Evolutionary conservation across 495 filamentous ascomycete species (phyloP).

Genomic region (Staphylotrichum tortipilum): DNA sequence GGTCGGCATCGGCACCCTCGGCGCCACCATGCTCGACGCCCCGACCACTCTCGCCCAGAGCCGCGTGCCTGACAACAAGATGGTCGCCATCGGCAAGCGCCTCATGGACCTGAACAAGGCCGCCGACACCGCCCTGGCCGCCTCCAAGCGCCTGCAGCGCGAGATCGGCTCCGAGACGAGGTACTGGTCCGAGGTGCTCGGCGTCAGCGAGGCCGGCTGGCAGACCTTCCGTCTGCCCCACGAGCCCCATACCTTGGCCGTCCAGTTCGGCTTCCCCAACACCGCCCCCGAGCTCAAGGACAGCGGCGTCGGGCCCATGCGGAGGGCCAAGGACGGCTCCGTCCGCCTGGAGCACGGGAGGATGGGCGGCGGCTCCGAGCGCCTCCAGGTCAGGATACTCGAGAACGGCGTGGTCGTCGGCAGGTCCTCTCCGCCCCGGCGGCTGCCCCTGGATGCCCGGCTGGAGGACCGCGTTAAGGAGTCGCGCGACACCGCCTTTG

Average conservation of each 20-base stretch:
- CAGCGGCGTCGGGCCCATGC: slow-evolving; percentile 67
- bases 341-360: slow-evolving; percentile 66
- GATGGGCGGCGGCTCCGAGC: slow-evolving; percentile 45
- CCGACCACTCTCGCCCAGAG: slow-evolving; percentile 45
- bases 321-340: slow-evolving; percentile 63
- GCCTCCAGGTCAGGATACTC: slow-evolving; percentile 53
- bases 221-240: slow-evolving; percentile 63
- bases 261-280: slow-evolving; percentile 83
- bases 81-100: slow-evolving; percentile 68
- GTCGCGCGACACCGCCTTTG: slow-evolving; percentile 79
- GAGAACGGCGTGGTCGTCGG: slow-evolving; percentile 42
- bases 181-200: slow-evolving; percentile 82
- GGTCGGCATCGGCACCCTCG: slow-evolving; percentile 66
- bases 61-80: slow-evolving; percentile 46
- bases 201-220: slow-evolving; percentile 78
- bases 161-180: slow-evolving; percentile 70
- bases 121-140: slow-evolving; percentile 65
- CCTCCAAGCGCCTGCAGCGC: slow-evolving; percentile 60
- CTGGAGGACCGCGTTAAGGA: slow-evolving; percentile 62
- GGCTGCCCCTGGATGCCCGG: slow-evolving; percentile 29
- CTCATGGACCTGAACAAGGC: slow-evolving; percentile 63
- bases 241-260: slow-evolving; percentile 65
- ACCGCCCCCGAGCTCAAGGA: slow-evolving; percentile 67
- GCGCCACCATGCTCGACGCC: slow-evolving; percentile 58
- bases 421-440: slow-evolving; percentile 36